These are phyloP conservation scores for Ustilaginoidea virens DNA, from an alignment of 2,329 filamentous ascomycete species.

Conservation along the genomic window DNA sequence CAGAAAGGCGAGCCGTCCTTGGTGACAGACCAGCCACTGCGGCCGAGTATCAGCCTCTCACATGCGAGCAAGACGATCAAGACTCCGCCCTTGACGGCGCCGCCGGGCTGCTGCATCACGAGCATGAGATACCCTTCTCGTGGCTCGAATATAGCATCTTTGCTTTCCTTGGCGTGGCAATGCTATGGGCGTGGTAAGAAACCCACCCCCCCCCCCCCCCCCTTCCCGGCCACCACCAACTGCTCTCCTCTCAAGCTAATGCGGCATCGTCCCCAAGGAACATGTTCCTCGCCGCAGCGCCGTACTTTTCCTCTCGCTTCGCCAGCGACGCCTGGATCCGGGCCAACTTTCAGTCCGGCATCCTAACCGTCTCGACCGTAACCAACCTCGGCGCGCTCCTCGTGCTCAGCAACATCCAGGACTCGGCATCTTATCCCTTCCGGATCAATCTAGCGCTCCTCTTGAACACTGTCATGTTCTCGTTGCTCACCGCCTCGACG, in stretches of 20 bases:
- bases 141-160: slow-evolving; percentile 81
- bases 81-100: slow-evolving; percentile 12
- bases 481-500: slow-evolving; percentile 68
- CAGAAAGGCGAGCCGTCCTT: slow-evolving; percentile 9
- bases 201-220: background rate
- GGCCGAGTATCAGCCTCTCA: slow-evolving; percentile 18
- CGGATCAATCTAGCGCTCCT: slow-evolving; percentile 66
- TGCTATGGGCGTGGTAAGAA: slow-evolving; percentile 90
- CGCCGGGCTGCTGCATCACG: slow-evolving; percentile 13
- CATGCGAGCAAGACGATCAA: slow-evolving; percentile 13
- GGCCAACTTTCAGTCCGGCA: slow-evolving; percentile 76
- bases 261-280: slow-evolving; percentile 42
- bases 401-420: slow-evolving; percentile 65
- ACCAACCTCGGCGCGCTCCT: slow-evolving; percentile 68
- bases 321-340: slow-evolving; percentile 52
- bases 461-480: slow-evolving; percentile 65
- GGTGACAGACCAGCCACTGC: slow-evolving; percentile 5
- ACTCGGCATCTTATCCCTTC: slow-evolving; percentile 70
- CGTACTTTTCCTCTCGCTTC: slow-evolving; percentile 83
- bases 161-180: slow-evolving; percentile 70
- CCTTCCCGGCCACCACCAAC: background rate
- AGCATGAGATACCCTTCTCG: slow-evolving; percentile 48
- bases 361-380: slow-evolving; percentile 72
- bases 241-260: background rate
- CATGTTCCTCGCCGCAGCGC: slow-evolving; percentile 91